Conservation (phyloP, 1,284 basidiomycete genomes). For the Xerocomus minutiporus region DNA sequence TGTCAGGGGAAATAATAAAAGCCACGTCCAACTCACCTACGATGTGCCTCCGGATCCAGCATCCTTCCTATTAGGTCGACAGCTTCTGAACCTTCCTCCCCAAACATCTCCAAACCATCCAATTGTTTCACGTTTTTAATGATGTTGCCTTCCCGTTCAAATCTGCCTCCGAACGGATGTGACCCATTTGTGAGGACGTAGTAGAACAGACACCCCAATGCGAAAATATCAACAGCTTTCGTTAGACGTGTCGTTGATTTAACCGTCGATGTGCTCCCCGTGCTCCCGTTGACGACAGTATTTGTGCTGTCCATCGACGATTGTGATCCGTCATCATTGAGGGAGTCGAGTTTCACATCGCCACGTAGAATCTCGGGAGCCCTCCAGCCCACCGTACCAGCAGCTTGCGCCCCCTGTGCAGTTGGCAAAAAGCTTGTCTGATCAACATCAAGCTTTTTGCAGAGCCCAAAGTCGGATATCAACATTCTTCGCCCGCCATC, state of each 20-base stretch:
- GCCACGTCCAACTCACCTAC: constrained; percentile 50
- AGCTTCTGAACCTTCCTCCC: constrained; percentile 89
- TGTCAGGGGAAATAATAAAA: not conserved
- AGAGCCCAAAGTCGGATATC: constrained; percentile 93
- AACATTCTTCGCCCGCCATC: constrained; percentile 75
- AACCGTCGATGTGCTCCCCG: constrained; percentile 15
- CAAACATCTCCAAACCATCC: constrained; percentile 69
- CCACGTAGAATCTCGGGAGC: constrained; percentile 91
- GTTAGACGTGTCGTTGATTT: constrained; percentile 65
- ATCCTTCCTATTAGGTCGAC: constrained; percentile 73
- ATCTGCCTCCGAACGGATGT: constrained; percentile 89
- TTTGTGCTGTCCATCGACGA: constrained; percentile 61
- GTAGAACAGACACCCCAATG: constrained; percentile 89
- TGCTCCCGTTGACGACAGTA: constrained; percentile 37
- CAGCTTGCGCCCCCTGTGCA: constrained; percentile 75
- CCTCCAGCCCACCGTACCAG: constrained; percentile 91
- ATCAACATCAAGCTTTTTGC: constrained; percentile 87
- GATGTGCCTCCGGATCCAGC: constrained; percentile 69
- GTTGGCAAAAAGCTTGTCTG: constrained; percentile 90
- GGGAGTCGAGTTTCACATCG: constrained; percentile 80
- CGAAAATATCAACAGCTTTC: constrained; percentile 92
- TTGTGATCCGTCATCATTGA: constrained; percentile 60
- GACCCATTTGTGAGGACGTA: constrained; percentile 84
- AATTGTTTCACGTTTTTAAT: constrained; percentile 73
- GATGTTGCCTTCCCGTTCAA: constrained; percentile 90